Percentiles rank a stretch among this genome's conserved stretches.
Conservation (phyloP, 441 rosid species). For the Macaranga tanarius region DNA sequence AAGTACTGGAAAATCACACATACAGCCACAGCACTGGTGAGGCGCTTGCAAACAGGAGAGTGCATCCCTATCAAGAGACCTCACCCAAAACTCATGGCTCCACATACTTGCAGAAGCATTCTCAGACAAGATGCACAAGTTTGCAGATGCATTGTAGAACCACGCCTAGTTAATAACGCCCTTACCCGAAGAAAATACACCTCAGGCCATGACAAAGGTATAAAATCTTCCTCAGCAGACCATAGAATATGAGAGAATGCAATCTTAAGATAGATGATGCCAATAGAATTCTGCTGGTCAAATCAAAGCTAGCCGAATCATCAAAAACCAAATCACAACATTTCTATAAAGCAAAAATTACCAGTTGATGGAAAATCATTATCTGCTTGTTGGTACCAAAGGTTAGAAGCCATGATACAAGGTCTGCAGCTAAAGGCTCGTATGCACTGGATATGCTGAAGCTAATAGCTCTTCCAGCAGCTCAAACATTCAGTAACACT, state of each 20-base stretch:
- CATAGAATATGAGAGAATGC: neutral
- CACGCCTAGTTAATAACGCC: neutral
- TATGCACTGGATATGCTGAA: neutral
- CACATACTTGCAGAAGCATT: neutral
- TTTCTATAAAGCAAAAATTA: conserved; percentile 7
- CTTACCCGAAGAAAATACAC: neutral
- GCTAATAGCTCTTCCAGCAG: conserved; percentile 20
- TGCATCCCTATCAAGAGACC: neutral
- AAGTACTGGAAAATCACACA: neutral
- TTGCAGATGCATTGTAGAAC: conserved; percentile 3
- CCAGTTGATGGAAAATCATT: neutral
- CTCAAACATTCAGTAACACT: conserved; percentile 17
- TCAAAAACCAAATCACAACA: conserved; percentile 15
- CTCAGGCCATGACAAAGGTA: neutral
- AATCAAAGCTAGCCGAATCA: conserved; percentile 19
- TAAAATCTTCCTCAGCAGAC: neutral
- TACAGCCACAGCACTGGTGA: neutral
- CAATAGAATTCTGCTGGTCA: neutral
- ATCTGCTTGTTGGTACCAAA: neutral
- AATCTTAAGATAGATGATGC: neutral
- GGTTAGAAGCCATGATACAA: conserved; percentile 8
- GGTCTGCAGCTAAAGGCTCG: conserved; percentile 29
- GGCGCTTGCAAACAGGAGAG: neutral
- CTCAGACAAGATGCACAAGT: neutral
- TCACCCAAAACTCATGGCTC: neutral